These are phyloP conservation scores for Fraxinus dipetala DNA, from an alignment of 305 asterid species.

Conservation along the genomic window DNA sequence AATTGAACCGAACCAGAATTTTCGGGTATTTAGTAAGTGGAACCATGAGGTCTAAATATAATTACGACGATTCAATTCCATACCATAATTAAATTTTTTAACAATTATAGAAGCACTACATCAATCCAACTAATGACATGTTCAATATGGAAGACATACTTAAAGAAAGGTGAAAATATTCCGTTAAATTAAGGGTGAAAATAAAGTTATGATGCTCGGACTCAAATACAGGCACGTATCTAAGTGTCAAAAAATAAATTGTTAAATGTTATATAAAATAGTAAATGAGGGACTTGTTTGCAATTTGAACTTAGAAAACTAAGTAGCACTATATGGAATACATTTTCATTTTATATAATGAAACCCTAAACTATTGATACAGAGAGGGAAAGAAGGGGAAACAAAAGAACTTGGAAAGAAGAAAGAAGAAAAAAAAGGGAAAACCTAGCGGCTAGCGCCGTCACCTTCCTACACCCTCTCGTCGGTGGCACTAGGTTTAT, in stretches of 20 bases:
- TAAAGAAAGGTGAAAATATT: not conserved
- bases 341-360: too few species aligned
- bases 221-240: not conserved
- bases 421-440: too few species aligned
- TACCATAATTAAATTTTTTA: not conserved
- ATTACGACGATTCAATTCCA: not conserved
- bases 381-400: too few species aligned
- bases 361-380: too few species aligned
- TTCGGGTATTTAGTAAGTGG: not conserved
- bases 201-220: not conserved
- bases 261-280: not conserved
- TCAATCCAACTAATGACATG: not conserved
- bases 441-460: too few species aligned
- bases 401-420: too few species aligned
- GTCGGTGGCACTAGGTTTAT: too few species aligned
- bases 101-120: not conserved
- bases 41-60: not conserved
- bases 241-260: not conserved
- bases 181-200: not conserved
- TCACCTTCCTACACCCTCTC: too few species aligned
- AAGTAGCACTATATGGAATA: too few species aligned
- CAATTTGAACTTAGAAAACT: too few species aligned
- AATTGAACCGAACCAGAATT: too few species aligned
- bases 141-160: not conserved
- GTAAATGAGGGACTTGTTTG: not conserved